These are phyloP conservation scores for Coniochaeta pulveracea DNA, from an alignment of 2,329 filamentous ascomycete genomes.

Conservation along the genomic window DNA sequence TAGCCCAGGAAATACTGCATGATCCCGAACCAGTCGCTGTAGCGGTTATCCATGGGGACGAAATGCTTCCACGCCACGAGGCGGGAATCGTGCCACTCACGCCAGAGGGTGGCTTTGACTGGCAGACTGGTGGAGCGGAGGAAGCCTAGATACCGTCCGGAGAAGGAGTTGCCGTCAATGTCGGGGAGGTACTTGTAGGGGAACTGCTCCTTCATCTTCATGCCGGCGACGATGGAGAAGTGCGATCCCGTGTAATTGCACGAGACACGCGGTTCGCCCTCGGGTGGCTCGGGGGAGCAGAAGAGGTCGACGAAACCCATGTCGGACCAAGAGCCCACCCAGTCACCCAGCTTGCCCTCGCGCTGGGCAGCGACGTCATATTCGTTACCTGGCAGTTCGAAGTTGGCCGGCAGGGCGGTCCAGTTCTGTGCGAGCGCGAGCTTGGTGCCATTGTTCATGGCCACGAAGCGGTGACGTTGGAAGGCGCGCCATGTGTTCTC, in stretches of 20 bases:
- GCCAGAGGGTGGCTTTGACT: constrained; percentile 68
- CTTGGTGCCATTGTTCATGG: constrained; percentile 58
- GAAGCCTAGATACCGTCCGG: constrained; percentile 58
- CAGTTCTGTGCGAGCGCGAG: constrained; percentile 36
- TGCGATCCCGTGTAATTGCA: constrained; percentile 39
- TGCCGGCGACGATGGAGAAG: constrained; percentile 25
- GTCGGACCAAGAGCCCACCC: constrained; percentile 37
- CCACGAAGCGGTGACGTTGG: constrained; percentile 64
- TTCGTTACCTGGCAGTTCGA: constrained; percentile 33
- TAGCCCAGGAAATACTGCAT: constrained; percentile 66
- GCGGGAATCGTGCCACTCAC: constrained; percentile 70
- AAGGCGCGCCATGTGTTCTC: constrained; percentile 58
- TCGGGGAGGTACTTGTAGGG: constrained; percentile 60
- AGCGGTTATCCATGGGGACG: constrained; percentile 67
- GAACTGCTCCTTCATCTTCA: constrained; percentile 42
- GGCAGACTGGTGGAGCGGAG: constrained; percentile 58
- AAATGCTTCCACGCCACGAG: constrained; percentile 72
- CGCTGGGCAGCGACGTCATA: constrained; percentile 36
- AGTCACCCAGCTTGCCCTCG: constrained; percentile 31
- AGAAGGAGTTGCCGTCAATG: constrained; percentile 65
- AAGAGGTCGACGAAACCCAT: constrained; percentile 43
- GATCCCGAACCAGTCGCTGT: constrained; percentile 59
- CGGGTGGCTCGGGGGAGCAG: constrained; percentile 28
- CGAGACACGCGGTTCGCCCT: constrained; percentile 18
- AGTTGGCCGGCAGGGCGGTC: constrained; percentile 34